phyloP scores from a whole-genome alignment of 495 filamentous ascomycete species.

The Penicillium antarcticum region DNA sequence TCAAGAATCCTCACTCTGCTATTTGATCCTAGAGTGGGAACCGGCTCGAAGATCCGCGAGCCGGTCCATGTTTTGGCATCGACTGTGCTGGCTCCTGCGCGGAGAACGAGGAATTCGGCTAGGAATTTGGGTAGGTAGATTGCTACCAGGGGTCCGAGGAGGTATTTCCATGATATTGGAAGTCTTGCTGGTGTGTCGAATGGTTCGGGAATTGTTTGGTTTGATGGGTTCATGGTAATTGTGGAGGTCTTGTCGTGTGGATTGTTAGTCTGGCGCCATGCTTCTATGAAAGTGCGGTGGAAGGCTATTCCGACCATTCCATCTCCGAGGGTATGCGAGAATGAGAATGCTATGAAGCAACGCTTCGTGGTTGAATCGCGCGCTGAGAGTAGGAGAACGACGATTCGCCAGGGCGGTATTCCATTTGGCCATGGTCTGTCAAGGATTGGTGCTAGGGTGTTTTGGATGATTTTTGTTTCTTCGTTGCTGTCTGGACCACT shows the following conservation, averaged over 20 bases:
- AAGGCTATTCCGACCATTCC: slow-evolving; percentile 20
- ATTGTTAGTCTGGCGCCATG: slow-evolving; percentile 4
- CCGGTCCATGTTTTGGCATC: slow-evolving; percentile 23
- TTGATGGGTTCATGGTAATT: slow-evolving; percentile 1
- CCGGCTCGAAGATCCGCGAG: slow-evolving; percentile 12
- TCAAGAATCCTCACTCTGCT: slow-evolving; percentile 16
- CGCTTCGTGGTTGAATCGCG: slow-evolving; percentile 4
- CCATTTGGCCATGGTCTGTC: slow-evolving; percentile 22
- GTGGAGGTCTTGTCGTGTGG: neutral
- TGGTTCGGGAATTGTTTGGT: slow-evolving; percentile 6
- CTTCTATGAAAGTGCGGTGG: slow-evolving; percentile 17
- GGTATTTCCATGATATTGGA: slow-evolving; percentile 22
- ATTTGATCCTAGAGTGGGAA: neutral
- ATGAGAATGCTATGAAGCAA: slow-evolving; percentile 21
- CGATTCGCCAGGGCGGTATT: slow-evolving; percentile 22
- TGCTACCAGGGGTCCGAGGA: slow-evolving; percentile 16
- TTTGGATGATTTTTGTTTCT: slow-evolving; percentile 8
- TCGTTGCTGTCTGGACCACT: neutral
- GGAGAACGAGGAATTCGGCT: slow-evolving; percentile 11
- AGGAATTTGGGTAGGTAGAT: slow-evolving; percentile 14
- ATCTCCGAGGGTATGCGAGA: slow-evolving; percentile 24
- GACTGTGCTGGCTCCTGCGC: slow-evolving; percentile 15
- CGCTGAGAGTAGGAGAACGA: slow-evolving; percentile 17
- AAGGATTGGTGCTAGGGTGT: slow-evolving; percentile 12
- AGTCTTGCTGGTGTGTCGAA: slow-evolving; percentile 24